A percentile compares a stretch with the other conserved stretches of the same genome.
phyloP scores from a whole-genome alignment of 2,329 filamentous ascomycete species.

The Blastomyces percursus region DNA sequence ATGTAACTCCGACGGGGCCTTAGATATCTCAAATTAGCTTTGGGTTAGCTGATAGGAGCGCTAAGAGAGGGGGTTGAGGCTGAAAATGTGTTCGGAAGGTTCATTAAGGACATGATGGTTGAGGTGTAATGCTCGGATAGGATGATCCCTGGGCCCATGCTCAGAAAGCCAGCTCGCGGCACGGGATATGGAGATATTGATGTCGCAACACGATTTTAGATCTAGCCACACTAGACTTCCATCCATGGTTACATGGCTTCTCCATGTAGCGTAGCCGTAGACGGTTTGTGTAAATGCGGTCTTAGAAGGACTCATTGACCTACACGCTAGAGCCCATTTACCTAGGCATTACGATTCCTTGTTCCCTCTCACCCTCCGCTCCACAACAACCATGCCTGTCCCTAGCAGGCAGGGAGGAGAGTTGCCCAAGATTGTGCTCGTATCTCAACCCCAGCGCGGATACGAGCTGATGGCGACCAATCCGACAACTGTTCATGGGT shows the following conservation, averaged over 20 bases:
- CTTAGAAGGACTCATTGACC: not conserved
- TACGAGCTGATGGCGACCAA: not conserved
- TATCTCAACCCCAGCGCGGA: not conserved
- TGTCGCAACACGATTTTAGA: not conserved
- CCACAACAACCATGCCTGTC: too few relatives aligned
- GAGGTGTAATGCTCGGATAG: not conserved
- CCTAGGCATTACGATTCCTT: too few relatives aligned
- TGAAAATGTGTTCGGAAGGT: not conserved
- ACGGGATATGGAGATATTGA: not conserved
- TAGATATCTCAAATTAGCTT: not conserved
- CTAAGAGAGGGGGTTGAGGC: not conserved
- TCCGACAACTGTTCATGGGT: too few relatives aligned
- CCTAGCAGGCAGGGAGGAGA: too few relatives aligned
- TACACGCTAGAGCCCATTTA: too few relatives aligned
- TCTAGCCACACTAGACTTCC: not conserved
- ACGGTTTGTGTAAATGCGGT: not conserved
- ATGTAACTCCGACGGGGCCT: too few relatives aligned
- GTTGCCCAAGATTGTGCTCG: not conserved
- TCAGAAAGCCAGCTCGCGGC: not conserved
- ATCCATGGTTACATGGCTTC: not conserved
- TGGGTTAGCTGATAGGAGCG: not conserved
- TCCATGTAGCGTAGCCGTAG: not conserved
- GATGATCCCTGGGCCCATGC: not conserved
- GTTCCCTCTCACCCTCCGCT: too few relatives aligned
- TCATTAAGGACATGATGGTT: too few relatives aligned